Conservation (phyloP, 1,139 yeast genomes). For the Saccharomyces pastorianus region DNA sequence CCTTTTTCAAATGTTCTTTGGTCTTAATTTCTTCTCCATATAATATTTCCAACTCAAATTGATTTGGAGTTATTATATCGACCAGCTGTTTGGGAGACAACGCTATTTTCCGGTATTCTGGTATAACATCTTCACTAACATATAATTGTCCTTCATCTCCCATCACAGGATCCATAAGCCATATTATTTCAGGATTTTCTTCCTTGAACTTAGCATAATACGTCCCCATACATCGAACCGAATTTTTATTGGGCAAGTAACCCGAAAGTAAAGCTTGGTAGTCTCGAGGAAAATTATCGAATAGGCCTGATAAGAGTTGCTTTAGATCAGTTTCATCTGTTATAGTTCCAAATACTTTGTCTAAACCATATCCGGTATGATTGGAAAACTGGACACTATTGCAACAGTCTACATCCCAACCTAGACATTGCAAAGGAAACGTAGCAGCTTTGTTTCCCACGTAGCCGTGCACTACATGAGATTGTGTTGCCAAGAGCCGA, state of each 20-base stretch:
- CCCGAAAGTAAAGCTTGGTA: conserved; percentile 53
- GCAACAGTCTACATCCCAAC: conserved; percentile 62
- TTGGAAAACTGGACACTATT: conserved; percentile 60
- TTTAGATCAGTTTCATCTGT: conserved; percentile 26
- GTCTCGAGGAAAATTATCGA: conserved; percentile 24
- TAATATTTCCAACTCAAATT: conserved; percentile 58
- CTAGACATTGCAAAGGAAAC: conserved; percentile 52
- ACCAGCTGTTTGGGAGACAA: conserved; percentile 33
- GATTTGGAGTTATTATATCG: conserved; percentile 63
- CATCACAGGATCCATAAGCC: conserved; percentile 66
- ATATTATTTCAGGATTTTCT: conserved; percentile 24
- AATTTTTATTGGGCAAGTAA: conserved; percentile 46
- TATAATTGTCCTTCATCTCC: conserved; percentile 67
- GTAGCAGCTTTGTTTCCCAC: conserved; percentile 60
- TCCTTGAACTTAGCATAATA: conserved; percentile 25
- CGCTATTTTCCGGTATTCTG: conserved; percentile 42
- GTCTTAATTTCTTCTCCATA: conserved; percentile 39
- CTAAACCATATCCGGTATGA: conserved; percentile 58
- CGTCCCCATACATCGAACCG: conserved; percentile 33
- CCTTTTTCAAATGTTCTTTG: conserved; percentile 33
- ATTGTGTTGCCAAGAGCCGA: conserved; percentile 39
- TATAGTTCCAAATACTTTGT: conserved; percentile 34
- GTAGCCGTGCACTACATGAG: conserved; percentile 64
- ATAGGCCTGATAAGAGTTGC: conserved; percentile 32
- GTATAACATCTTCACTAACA: conserved; percentile 50